Percentiles rank a stretch among this genome's conserved stretches.
Conservation (phyloP, 176 grass and related monocot species). For the Ampelocalamus luodianensis region DNA sequence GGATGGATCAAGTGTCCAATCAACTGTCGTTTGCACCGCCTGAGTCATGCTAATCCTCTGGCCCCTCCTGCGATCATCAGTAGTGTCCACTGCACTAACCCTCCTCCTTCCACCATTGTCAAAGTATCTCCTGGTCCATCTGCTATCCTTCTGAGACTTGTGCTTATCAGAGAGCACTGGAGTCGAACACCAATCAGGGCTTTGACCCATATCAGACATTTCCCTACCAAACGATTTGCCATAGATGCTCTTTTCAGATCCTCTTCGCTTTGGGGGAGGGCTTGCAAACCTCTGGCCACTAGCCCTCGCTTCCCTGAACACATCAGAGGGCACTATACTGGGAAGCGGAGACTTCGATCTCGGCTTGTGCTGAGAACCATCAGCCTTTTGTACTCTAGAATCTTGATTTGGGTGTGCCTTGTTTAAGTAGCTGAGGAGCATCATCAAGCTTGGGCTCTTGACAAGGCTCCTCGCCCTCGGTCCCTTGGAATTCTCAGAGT, state of each 20-base stretch:
- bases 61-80: slow-evolving; percentile 20
- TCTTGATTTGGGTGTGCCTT: slow-evolving; percentile 31
- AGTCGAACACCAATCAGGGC: slow-evolving; percentile 35
- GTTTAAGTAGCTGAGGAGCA: slow-evolving; percentile 56
- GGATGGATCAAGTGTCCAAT: slow-evolving; percentile 61
- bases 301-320: slow-evolving; percentile 61
- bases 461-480: slow-evolving; percentile 44
- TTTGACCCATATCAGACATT: slow-evolving; percentile 34
- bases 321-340: slow-evolving; percentile 34
- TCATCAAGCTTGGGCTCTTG: slow-evolving; percentile 53
- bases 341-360: slow-evolving; percentile 67
- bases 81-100: slow-evolving; percentile 51
- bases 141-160: slow-evolving; percentile 46
- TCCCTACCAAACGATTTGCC: slow-evolving; percentile 55
- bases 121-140: slow-evolving; percentile 47
- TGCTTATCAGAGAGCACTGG: slow-evolving; percentile 27
- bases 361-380: slow-evolving; percentile 22
- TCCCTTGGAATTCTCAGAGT: slow-evolving; percentile 22
- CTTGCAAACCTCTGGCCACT: slow-evolving; percentile 61
- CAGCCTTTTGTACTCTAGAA: slow-evolving; percentile 22
- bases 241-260: slow-evolving; percentile 66
- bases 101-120: slow-evolving; percentile 58
- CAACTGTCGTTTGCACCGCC: slow-evolving; percentile 43
- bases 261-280: slow-evolving; percentile 59
- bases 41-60: slow-evolving; percentile 49